Percentiles rank a stretch among this genome's conserved stretches.
Conservation (phyloP, 225 moss, liverwort and hornwort genomes). For the Polytrichum commune region DNA sequence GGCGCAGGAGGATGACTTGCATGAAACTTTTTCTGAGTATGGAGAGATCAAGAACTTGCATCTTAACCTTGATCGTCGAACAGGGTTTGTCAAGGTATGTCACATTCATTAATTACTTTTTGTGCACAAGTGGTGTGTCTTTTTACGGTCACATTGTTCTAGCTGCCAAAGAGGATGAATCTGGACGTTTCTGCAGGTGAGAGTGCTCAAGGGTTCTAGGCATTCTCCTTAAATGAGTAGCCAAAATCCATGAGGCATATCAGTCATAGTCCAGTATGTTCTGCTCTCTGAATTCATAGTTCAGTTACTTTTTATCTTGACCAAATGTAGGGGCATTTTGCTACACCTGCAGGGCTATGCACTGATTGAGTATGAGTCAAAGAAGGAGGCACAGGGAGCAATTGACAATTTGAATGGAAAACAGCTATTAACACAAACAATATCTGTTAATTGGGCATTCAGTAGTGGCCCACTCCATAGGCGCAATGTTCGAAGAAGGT, state of each 20-base stretch:
- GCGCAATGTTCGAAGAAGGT: constrained; percentile 58
- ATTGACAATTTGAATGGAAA: constrained; percentile 57
- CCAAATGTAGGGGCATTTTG: too few species aligned
- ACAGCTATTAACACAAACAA: constrained; percentile 48
- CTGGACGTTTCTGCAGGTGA: too few species aligned
- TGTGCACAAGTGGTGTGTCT: too few species aligned
- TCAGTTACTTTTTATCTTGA: neutral
- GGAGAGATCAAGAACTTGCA: constrained; percentile 66
- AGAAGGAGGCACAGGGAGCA: constrained; percentile 64
- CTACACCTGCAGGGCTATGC: constrained; percentile 44
- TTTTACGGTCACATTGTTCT: too few species aligned
- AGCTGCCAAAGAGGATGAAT: too few species aligned
- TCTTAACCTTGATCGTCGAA: constrained; percentile 64
- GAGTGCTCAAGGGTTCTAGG: too few species aligned
- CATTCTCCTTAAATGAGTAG: too few species aligned
- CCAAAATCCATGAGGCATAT: too few species aligned
- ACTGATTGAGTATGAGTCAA: constrained; percentile 58
- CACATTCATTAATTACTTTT: too few species aligned
- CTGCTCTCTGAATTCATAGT: too few species aligned
- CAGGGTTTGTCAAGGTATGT: constrained; percentile 64
- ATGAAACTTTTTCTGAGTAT: constrained; percentile 63
- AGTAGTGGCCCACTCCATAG: constrained; percentile 56
- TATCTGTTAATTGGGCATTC: constrained; percentile 67
- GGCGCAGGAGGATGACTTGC: constrained; percentile 69
- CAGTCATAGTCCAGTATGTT: too few species aligned